Evolutionary conservation across 1,284 basidiomycete genomes (phyloP), one percentile per base, ranked within the genome.

Genomic region (Peniophora sp.): DNA sequence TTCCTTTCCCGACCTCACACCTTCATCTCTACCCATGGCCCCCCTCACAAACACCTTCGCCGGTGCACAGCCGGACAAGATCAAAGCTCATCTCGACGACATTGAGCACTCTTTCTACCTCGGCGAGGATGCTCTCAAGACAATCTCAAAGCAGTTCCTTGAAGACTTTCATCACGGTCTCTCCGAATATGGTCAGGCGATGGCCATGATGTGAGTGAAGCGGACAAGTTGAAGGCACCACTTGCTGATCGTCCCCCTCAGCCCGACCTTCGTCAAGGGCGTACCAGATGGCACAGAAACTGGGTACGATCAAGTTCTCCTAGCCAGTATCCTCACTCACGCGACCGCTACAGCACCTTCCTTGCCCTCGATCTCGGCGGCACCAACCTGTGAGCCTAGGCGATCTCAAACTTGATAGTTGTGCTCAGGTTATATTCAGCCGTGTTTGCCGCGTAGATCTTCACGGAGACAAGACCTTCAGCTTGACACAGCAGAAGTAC

Each of bases 341-440:
- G 38, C 38, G 38, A 41, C 19, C 16, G 19, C 38, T 16, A 53
- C 65, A 94, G 93, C 46, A 93, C 90, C 3, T 97, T 95, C 69
- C 79, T 97, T 50, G 93, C 95, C 3, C 78, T 97, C 36, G 95
- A 97, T 70, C 80, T 97, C 24, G 94, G 94, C 38, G 95, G 95
- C 52, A 97, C 94, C 23, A 97, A 97, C 65, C 76, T 97, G 85
- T 94, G 68, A 65, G 86, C 73, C 38, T 50, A 20, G 46, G 53
- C 8, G 17, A 47, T 39, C 27, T 50, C 45, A n/a, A 22, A 32
- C 12, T 32, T 5, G 12, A 12, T 12, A 32, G 12, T 32, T 6
- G 12, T 5, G 12, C 27, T 32, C 12, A 32, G 27, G 12, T 22
- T 12, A 14, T n/a, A 8, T 19, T 22, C 55, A 93, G 91, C 55